These are phyloP conservation scores for Dictyophora rubrovolvata DNA, from an alignment of 768 basidiomycete genomes.

Conservation along the genomic window DNA sequence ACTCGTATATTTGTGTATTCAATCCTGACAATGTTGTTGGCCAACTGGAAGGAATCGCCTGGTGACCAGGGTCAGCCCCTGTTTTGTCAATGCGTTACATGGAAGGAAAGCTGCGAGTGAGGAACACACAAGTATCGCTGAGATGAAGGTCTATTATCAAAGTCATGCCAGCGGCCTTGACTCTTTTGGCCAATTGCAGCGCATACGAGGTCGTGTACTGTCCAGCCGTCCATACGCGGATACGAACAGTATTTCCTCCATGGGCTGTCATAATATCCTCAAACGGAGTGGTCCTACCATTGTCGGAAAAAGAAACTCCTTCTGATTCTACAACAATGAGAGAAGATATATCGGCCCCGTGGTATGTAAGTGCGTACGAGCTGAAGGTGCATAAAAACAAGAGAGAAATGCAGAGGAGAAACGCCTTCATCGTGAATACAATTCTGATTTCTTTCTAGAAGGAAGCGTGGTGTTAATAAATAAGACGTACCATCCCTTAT, in stretches of 20 bases:
- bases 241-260: constrained; percentile 48
- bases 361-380: constrained; percentile 32
- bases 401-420: neutral
- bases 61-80: constrained; percentile 61
- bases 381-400: neutral
- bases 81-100: neutral
- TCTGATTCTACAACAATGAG: constrained; percentile 41
- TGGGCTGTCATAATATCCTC: constrained; percentile 45
- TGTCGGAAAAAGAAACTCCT: constrained; percentile 36
- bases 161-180: constrained; percentile 45
- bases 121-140: constrained; percentile 47
- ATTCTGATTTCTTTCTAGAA: neutral
- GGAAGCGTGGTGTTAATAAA: too few species aligned
- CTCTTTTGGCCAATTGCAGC: constrained; percentile 43
- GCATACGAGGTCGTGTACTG: constrained; percentile 40
- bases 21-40: constrained; percentile 37
- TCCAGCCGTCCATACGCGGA: constrained; percentile 56
- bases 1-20: constrained; percentile 50
- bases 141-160: constrained; percentile 50
- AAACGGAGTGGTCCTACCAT: constrained; percentile 27
- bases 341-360: constrained; percentile 49
- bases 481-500: too few species aligned
- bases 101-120: neutral
- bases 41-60: constrained; percentile 50
- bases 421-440: neutral